Conservation (phyloP, 208 protist genomes). For the Herpetomonas samuelpessoai region DNA sequence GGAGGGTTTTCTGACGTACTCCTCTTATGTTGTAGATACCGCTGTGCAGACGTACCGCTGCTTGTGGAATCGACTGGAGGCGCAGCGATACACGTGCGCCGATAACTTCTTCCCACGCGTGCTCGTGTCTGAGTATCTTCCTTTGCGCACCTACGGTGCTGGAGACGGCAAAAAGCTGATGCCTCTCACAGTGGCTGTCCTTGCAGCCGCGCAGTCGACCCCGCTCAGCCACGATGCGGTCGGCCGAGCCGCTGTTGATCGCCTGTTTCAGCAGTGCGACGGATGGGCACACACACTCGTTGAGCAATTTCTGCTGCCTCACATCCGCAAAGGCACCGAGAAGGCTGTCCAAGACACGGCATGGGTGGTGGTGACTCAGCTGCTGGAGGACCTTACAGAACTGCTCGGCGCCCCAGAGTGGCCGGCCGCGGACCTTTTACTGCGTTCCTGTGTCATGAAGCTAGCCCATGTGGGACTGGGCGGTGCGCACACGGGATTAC, state of each 20-base stretch:
- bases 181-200: slow-evolving; percentile 59
- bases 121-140: slow-evolving; percentile 31
- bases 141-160: slow-evolving; percentile 30
- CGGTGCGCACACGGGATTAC: background rate
- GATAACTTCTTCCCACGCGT: slow-evolving; percentile 60
- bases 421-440: slow-evolving; percentile 67
- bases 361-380: slow-evolving; percentile 26
- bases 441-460: slow-evolving; percentile 44
- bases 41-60: slow-evolving; percentile 57
- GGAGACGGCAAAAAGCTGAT: slow-evolving; percentile 38
- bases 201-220: slow-evolving; percentile 72
- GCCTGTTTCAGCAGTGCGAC: slow-evolving; percentile 60
- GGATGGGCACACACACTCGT: slow-evolving; percentile 45
- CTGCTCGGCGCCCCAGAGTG: slow-evolving; percentile 70
- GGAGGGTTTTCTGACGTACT: slow-evolving; percentile 38
- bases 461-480: slow-evolving; percentile 34
- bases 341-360: slow-evolving; percentile 38
- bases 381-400: slow-evolving; percentile 74
- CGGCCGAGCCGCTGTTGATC: slow-evolving; percentile 12
- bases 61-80: slow-evolving; percentile 65
- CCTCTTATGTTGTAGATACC: slow-evolving; percentile 49
- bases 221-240: slow-evolving; percentile 23
- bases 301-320: slow-evolving; percentile 32
- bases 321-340: slow-evolving; percentile 11
- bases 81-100: slow-evolving; percentile 30